These are phyloP conservation scores for Pseudognaphalium luteoalbum DNA, from an alignment of 129 eudicot genomes.

Conservation along the genomic window DNA sequence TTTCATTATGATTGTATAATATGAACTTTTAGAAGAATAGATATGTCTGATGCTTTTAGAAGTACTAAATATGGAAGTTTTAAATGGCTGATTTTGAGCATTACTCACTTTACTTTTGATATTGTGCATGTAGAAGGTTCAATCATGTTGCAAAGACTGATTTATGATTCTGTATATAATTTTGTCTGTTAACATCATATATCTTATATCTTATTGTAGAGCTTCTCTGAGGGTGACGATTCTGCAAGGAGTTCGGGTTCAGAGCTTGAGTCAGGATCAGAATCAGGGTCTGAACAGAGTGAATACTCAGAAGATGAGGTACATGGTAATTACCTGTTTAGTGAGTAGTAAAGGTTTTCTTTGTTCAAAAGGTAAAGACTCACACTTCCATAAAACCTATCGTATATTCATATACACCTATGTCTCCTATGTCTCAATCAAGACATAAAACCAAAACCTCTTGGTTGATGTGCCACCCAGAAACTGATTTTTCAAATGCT, in stretches of 20 bases:
- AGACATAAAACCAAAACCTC: not conserved
- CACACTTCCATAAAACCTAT: not conserved
- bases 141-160: slow-evolving; percentile 8
- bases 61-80: not conserved
- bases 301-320: slow-evolving; percentile 54
- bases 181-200: slow-evolving; percentile 19
- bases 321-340: slow-evolving; percentile 34
- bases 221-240: slow-evolving; percentile 39
- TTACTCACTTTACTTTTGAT: slow-evolving; percentile 6
- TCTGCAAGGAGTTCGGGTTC: slow-evolving; percentile 25
- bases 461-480: not conserved
- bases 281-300: slow-evolving; percentile 49
- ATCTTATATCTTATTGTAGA: slow-evolving; percentile 31
- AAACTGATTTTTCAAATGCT: not conserved
- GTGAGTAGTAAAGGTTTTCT: not conserved
- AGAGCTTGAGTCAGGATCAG: slow-evolving; percentile 29
- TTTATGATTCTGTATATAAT: not conserved
- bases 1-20: not conserved
- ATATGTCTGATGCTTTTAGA: no score
- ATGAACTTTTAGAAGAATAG: not conserved
- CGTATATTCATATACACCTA: not conserved
- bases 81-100: not conserved
- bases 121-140: not conserved
- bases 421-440: not conserved
- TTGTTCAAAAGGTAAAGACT: not conserved